Evolutionary conservation across 169 alveolate species (phyloP).

Genomic region (Hepatocystis sp.): DNA sequence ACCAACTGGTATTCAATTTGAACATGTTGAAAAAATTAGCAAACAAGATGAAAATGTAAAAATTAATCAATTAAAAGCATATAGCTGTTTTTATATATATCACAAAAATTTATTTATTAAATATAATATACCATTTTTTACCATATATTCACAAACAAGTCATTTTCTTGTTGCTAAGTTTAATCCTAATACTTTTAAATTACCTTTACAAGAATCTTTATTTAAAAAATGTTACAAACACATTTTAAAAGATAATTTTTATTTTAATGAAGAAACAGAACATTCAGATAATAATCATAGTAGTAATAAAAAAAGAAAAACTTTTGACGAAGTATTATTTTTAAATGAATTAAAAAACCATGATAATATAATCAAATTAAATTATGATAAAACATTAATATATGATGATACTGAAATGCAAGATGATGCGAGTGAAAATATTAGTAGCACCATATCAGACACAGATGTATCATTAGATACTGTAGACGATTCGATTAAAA

Average conservation of each 20-base stretch:
- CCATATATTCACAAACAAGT: slow-evolving; percentile 70
- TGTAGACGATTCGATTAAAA: slow-evolving; percentile 15
- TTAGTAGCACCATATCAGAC: slow-evolving; percentile 60
- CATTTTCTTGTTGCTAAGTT: slow-evolving; percentile 75
- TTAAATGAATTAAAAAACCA: slow-evolving; percentile 32
- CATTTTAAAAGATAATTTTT: slow-evolving; percentile 3
- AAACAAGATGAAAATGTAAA: slow-evolving; percentile 51
- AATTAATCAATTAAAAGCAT: slow-evolving; percentile 53
- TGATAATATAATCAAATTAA: slow-evolving; percentile 40
- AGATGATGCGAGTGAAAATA: slow-evolving; percentile 37
- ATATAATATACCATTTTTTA: slow-evolving; percentile 70
- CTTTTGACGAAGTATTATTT: slow-evolving; percentile 20
- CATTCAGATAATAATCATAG: no score
- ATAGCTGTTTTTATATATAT: slow-evolving; percentile 72
- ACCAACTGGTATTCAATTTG: slow-evolving; percentile 90
- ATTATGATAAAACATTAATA: slow-evolving; percentile 62
- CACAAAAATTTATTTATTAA: slow-evolving; percentile 64
- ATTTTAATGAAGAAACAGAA: slow-evolving; percentile 1
- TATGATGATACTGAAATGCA: slow-evolving; percentile 50
- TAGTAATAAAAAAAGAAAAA: slow-evolving; percentile 66
- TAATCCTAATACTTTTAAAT: slow-evolving; percentile 55
- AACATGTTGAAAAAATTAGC: slow-evolving; percentile 54
- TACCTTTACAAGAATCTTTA: slow-evolving; percentile 46
- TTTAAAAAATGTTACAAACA: slow-evolving; percentile 65
- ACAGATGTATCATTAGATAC: slow-evolving; percentile 26